A percentile compares a stretch with the other conserved stretches of the same genome.
Conservation (phyloP, 176 grass and related monocot species). For the Dactylis glomerata region DNA sequence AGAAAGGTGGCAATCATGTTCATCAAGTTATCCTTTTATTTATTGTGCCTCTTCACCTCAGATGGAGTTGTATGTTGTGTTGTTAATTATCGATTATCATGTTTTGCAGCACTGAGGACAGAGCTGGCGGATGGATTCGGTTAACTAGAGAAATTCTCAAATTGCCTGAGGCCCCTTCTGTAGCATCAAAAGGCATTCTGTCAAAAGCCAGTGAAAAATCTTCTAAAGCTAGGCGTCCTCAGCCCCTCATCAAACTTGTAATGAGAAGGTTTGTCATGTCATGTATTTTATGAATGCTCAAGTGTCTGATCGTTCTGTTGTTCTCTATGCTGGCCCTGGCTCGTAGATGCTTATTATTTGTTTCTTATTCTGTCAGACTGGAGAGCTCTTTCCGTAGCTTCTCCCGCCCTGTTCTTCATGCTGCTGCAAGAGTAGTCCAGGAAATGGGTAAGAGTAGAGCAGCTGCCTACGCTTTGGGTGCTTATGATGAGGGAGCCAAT, state of each 20-base stretch:
- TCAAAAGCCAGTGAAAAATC: constrained; percentile 84
- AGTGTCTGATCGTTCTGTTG: constrained; percentile 3
- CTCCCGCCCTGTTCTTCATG: constrained; percentile 93
- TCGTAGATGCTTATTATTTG: constrained; percentile 27
- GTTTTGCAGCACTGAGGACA: constrained; percentile 77
- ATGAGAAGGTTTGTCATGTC: constrained; percentile 69
- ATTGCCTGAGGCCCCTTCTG: constrained; percentile 95
- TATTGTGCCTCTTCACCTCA: background rate
- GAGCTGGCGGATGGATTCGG: constrained; percentile 95
- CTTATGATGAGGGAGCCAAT: constrained; percentile 74
- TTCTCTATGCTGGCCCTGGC: background rate
- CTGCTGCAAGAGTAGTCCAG: constrained; percentile 96
- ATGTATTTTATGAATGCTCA: constrained; percentile 19
- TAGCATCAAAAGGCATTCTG: constrained; percentile 58
- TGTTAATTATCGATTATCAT: constrained; percentile 19
- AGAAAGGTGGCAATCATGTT: constrained; percentile 59
- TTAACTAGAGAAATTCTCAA: constrained; percentile 98
- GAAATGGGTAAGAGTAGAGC: constrained; percentile 99
- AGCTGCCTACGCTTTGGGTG: constrained; percentile 85
- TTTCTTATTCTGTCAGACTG: constrained; percentile 52
- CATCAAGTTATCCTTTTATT: background rate
- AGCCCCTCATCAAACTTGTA: constrained; percentile 92
- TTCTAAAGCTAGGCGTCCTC: constrained; percentile 87
- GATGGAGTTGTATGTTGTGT: background rate
- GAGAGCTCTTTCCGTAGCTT: constrained; percentile 98